These are phyloP conservation scores for Candida montana DNA, from an alignment of 805 yeast species.

Conservation along the genomic window DNA sequence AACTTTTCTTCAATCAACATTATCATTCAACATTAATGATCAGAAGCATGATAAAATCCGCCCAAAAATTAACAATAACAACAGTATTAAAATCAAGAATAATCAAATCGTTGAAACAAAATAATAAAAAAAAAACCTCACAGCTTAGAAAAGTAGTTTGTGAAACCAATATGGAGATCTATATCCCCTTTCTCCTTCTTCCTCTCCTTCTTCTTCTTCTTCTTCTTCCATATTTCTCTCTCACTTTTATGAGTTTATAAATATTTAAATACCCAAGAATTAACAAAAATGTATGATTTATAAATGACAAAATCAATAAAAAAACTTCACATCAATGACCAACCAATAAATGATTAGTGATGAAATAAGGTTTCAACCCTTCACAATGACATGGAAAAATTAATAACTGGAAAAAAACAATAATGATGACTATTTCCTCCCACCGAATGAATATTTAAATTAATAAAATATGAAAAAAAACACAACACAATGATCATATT, in stretches of 20 bases:
- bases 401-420: slow-evolving; percentile 2
- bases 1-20: slow-evolving; percentile 17
- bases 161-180: slow-evolving; percentile 1
- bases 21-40: not conserved
- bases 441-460: slow-evolving; percentile 4
- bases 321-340: slow-evolving; percentile 7
- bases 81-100: slow-evolving; percentile 3
- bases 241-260: not conserved
- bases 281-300: slow-evolving; percentile 1
- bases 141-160: slow-evolving; percentile 4
- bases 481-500: slow-evolving; percentile 4
- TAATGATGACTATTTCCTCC: not conserved
- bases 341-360: no score
- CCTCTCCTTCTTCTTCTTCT: not conserved
- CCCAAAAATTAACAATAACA: slow-evolving; percentile 1
- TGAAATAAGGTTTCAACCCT: no score
- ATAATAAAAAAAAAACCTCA: not conserved
- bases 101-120: slow-evolving; percentile 3
- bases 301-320: not conserved
- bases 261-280: slow-evolving; percentile 5
- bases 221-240: slow-evolving; percentile 2
- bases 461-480: slow-evolving; percentile 1
- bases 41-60: not conserved
- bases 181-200: not conserved
- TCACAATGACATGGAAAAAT: no score